A percentile compares a stretch with the other conserved stretches of the same genome.
Conservation (phyloP, 257 asterid genomes). For the Jacaranda copaia region DNA sequence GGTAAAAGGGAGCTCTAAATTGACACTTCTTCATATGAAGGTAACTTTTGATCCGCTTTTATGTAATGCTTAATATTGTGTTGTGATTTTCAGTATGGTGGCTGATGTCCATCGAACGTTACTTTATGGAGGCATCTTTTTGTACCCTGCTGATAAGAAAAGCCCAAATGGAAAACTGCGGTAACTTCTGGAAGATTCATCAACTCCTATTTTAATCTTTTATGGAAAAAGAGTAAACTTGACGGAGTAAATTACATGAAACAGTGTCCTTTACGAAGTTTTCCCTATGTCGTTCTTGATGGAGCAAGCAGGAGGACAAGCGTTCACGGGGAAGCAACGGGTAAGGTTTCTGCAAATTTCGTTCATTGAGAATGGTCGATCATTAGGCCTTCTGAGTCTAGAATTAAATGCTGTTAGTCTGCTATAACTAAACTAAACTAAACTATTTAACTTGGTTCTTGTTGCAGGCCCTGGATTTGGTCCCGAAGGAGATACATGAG, state of each 20-base stretch:
- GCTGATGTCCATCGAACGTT: constrained; percentile 99
- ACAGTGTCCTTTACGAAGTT: constrained; percentile 94
- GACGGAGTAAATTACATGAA: constrained; percentile 20
- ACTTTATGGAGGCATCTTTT: constrained; percentile 94
- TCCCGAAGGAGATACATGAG: constrained; percentile 85
- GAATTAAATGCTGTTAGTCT: not conserved
- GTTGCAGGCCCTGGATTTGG: constrained; percentile 83
- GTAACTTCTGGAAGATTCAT: constrained; percentile 41
- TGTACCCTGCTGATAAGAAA: constrained; percentile 99
- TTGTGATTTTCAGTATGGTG: constrained; percentile 75
- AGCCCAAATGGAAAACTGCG: constrained; percentile 91
- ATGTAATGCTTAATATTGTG: not conserved
- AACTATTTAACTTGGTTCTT: not conserved
- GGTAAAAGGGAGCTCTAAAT: constrained; percentile 49
- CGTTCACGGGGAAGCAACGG: constrained; percentile 91
- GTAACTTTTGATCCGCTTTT: not conserved
- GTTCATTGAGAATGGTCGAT: not conserved
- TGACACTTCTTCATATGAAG: too few relatives aligned
- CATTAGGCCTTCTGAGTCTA: not conserved
- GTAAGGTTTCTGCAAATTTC: constrained; percentile 44
- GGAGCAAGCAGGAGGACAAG: constrained; percentile 99
- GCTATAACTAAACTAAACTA: not conserved
- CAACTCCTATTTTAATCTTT: not conserved
- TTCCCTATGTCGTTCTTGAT: constrained; percentile 97
- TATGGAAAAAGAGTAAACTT: not conserved